phyloP scores from a whole-genome alignment of 2,329 filamentous ascomycete genomes.

The Exophiala lecanii-corni region DNA sequence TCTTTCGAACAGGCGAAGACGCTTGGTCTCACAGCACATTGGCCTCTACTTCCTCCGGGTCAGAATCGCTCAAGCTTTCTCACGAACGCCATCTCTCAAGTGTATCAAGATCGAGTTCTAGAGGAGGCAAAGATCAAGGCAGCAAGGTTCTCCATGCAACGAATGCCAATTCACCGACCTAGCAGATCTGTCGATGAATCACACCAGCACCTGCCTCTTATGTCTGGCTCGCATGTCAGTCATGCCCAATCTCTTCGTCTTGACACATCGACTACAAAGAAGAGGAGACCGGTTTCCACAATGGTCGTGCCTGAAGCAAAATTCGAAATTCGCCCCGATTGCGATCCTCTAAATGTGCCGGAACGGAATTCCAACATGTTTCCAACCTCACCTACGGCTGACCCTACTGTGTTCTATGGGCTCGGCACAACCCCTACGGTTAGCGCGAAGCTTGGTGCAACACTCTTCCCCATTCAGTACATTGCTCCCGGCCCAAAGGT shows the following conservation, averaged over 20 bases:
- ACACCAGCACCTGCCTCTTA: conserved; percentile 3
- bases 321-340: conserved; percentile 15
- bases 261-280: conserved; percentile 11
- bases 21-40: conserved; percentile 51
- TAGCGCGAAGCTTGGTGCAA: conserved; percentile 23
- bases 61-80: conserved; percentile 54
- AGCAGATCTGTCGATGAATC: conserved; percentile 16
- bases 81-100: conserved; percentile 55
- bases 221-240: conserved; percentile 3
- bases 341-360: conserved; percentile 6
- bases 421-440: conserved; percentile 22
- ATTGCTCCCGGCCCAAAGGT: conserved; percentile 14
- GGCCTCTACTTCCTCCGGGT: conserved; percentile 46
- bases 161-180: conserved; percentile 12
- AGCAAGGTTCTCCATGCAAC: conserved; percentile 18
- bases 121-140: conserved; percentile 19
- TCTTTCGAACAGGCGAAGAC: conserved; percentile 50
- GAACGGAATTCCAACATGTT: conserved; percentile 9
- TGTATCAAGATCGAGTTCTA: conserved; percentile 48
- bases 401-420: conserved; percentile 23
- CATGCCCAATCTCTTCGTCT: conserved; percentile 16
- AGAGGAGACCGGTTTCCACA: conserved; percentile 13
- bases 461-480: conserved; percentile 26
- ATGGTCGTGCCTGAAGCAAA: conserved; percentile 2
- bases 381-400: conserved; percentile 19